Conservation (phyloP, 2,329 filamentous ascomycete species). For the Ophiosphaerella korrae region DNA sequence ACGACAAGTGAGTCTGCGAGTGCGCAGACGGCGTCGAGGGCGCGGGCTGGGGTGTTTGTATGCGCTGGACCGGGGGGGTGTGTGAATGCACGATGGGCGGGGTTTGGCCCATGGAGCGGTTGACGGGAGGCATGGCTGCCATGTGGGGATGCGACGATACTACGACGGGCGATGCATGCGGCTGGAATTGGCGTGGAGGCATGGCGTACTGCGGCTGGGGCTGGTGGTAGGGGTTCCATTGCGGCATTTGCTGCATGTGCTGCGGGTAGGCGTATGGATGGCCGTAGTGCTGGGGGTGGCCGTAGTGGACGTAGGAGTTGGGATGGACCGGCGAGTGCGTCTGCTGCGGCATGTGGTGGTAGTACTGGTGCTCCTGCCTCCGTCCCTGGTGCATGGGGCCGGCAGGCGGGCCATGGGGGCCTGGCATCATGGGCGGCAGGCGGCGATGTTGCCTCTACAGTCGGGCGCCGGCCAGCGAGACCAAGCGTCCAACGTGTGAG, state of each 20-base stretch:
- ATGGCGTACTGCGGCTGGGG: slow-evolving; percentile 47
- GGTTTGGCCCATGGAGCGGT: slow-evolving; percentile 44
- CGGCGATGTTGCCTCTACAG: slow-evolving; percentile 46
- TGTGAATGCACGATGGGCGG: slow-evolving; percentile 45
- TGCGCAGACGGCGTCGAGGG: slow-evolving; percentile 45
- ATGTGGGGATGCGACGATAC: slow-evolving; percentile 53
- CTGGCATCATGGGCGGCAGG: slow-evolving; percentile 75
- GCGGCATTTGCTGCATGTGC: slow-evolving; percentile 46
- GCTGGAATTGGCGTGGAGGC: slow-evolving; percentile 46
- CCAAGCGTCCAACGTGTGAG: slow-evolving; percentile 47
- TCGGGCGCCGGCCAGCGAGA: slow-evolving; percentile 44
- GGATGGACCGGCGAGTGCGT: slow-evolving; percentile 24
- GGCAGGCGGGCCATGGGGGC: slow-evolving; percentile 57
- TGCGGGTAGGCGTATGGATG: slow-evolving; percentile 48
- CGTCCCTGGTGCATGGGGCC: slow-evolving; percentile 48
- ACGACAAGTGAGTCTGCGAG: slow-evolving; percentile 39
- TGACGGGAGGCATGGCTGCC: slow-evolving; percentile 55
- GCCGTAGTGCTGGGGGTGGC: slow-evolving; percentile 48
- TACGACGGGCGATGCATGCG: slow-evolving; percentile 51
- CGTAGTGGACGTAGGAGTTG: slow-evolving; percentile 39
- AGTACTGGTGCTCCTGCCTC: slow-evolving; percentile 48
- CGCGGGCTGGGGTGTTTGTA: slow-evolving; percentile 35
- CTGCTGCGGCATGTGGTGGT: slow-evolving; percentile 32
- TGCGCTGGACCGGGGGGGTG: slow-evolving; percentile 41
- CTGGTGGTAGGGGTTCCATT: slow-evolving; percentile 49